phyloP scores from a whole-genome alignment of 2,329 filamentous ascomycete species.

The Nemania bipapillata region DNA sequence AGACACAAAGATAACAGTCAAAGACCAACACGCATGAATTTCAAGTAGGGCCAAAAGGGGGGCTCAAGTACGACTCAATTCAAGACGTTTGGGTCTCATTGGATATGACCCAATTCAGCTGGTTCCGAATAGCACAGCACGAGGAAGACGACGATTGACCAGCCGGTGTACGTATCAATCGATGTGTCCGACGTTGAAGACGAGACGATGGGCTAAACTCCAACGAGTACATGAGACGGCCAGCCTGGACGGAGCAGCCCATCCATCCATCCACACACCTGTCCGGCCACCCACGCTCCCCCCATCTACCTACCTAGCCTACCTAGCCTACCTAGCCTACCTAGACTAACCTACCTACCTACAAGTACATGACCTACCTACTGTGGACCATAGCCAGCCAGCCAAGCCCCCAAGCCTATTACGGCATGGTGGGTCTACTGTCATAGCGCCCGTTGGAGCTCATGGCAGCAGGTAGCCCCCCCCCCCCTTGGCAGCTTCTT shows the following conservation, averaged over 20 bases:
- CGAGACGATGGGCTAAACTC: slow-evolving; percentile 16
- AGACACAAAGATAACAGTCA: slow-evolving; percentile 27
- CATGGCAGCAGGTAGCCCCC: not conserved
- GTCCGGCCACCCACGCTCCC: not conserved
- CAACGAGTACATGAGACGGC: slow-evolving; percentile 23
- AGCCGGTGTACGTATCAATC: slow-evolving; percentile 23
- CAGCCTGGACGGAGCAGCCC: slow-evolving; percentile 28
- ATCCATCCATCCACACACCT: not conserved
- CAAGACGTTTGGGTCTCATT: slow-evolving; percentile 9
- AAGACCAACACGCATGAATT: slow-evolving; percentile 13
- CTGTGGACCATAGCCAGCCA: too few relatives aligned
- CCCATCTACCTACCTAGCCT: not conserved
- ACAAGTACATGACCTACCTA: too few relatives aligned
- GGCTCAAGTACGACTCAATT: slow-evolving; percentile 16
- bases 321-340: not conserved
- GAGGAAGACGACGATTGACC: slow-evolving; percentile 15
- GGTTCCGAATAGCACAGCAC: slow-evolving; percentile 1
- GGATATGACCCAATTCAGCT: slow-evolving; percentile 16
- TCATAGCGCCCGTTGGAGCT: slow-evolving; percentile 30
- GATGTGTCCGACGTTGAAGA: slow-evolving; percentile 28
- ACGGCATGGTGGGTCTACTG: slow-evolving; percentile 32
- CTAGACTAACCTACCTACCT: not conserved
- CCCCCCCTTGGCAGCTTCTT: slow-evolving; percentile 25
- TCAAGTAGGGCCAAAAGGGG: slow-evolving; percentile 7
- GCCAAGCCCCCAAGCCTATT: slow-evolving; percentile 31